These are phyloP conservation scores for Beauveria bassiana DNA, from an alignment of 2,329 filamentous ascomycete species.

Conservation along the genomic window DNA sequence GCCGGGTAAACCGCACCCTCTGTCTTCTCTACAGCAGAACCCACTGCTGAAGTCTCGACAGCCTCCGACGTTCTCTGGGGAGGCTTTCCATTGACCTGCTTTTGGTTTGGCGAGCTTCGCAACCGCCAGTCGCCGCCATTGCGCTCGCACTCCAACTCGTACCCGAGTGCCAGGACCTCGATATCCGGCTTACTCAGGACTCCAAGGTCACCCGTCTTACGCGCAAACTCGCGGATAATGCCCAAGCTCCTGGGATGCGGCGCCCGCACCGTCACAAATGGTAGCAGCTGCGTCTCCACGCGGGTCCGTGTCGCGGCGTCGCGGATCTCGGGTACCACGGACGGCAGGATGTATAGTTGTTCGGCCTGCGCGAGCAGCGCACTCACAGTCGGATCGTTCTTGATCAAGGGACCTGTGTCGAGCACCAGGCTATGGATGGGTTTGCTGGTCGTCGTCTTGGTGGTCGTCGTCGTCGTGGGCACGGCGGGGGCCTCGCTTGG, in stretches of 20 bases:
- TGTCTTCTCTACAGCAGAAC: neutral
- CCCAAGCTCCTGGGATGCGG: slow-evolving; percentile 72
- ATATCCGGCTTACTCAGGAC: slow-evolving; percentile 87
- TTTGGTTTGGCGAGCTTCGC: slow-evolving; percentile 71
- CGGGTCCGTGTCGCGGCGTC: slow-evolving; percentile 74
- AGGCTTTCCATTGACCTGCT: slow-evolving; percentile 63
- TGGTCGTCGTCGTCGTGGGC: neutral
- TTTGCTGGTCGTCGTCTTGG: slow-evolving; percentile 36
- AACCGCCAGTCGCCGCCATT: slow-evolving; percentile 87
- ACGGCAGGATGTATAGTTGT: slow-evolving; percentile 72
- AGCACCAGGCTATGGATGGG: slow-evolving; percentile 76
- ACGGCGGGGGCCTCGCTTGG: slow-evolving; percentile 8
- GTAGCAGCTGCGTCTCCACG: slow-evolving; percentile 75
- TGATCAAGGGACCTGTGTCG: slow-evolving; percentile 88
- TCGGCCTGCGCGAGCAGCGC: slow-evolving; percentile 73
- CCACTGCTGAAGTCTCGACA: neutral
- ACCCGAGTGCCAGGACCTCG: slow-evolving; percentile 80
- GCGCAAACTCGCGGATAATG: slow-evolving; percentile 75
- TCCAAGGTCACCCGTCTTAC: slow-evolving; percentile 79
- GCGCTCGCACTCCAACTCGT: slow-evolving; percentile 87
- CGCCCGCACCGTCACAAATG: slow-evolving; percentile 71
- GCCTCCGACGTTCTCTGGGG: slow-evolving; percentile 31
- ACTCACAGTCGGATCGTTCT: slow-evolving; percentile 80
- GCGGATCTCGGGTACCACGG: slow-evolving; percentile 80
- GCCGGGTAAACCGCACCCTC: neutral